phyloP scores from a whole-genome alignment of 192 early-diverging fungal species.

The Pilobolus umbonatus region DNA sequence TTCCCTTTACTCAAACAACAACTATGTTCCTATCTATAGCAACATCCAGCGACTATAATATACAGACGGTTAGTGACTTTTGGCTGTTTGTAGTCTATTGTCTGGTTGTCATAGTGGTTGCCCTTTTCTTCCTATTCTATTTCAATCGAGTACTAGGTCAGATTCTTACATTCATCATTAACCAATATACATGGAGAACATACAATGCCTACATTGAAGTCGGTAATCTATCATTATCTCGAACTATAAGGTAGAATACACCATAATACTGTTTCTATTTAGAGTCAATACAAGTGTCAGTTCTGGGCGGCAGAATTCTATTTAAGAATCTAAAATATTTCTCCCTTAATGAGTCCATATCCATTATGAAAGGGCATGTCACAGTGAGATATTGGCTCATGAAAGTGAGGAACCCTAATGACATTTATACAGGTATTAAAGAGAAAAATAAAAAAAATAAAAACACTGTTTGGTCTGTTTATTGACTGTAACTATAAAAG shows the following conservation, averaged over 20 bases:
- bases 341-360: conserved; percentile 65
- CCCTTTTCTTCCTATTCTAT: conserved; percentile 74
- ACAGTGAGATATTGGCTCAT: conserved; percentile 70
- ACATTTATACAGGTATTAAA: conserved; percentile 21
- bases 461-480: not conserved
- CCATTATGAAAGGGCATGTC: conserved; percentile 67
- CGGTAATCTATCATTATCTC: conserved; percentile 39
- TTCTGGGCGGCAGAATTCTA: conserved; percentile 67
- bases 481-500: not conserved
- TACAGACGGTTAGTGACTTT: conserved; percentile 33
- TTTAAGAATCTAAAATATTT: conserved; percentile 74
- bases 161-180: conserved; percentile 54
- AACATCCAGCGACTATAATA: not conserved
- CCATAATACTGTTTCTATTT: not conserved
- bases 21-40: no score
- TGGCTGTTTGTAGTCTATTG: conserved; percentile 67
- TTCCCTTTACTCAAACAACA: no score
- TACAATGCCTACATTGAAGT: conserved; percentile 66
- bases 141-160: conserved; percentile 59
- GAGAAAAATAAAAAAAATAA: not conserved
- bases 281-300: conserved; percentile 68
- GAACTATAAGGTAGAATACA: not conserved
- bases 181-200: conserved; percentile 63
- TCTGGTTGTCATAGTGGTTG: conserved; percentile 57
- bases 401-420: conserved; percentile 42